Evolutionary conservation across 192 early-diverging fungal species (phyloP).

Genomic region (Backusella luteola): DNA sequence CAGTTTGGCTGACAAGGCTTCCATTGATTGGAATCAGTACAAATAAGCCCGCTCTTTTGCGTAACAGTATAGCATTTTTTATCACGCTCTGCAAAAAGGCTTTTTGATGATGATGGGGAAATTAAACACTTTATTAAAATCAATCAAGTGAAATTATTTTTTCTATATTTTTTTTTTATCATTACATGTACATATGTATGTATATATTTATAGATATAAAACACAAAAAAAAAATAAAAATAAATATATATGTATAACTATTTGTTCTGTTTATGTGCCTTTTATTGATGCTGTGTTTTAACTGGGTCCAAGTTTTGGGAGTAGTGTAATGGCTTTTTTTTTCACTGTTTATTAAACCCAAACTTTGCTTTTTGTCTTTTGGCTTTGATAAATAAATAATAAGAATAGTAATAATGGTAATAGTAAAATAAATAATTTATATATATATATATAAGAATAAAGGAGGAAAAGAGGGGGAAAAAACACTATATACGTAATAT

Average conservation of each 20-base stretch:
- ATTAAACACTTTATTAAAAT: too few relatives aligned
- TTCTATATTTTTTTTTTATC: background rate
- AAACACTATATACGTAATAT: constrained; percentile 7
- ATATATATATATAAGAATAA: background rate
- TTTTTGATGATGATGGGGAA: too few relatives aligned
- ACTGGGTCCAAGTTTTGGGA: too few relatives aligned
- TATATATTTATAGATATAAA: background rate
- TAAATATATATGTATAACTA: background rate
- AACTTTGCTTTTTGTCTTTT: too few relatives aligned
- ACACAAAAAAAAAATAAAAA: background rate
- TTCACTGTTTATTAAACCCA: too few relatives aligned
- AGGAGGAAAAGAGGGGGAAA: background rate
- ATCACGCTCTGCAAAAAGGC: background rate
- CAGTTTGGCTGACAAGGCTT: constrained; percentile 26
- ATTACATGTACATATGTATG: background rate
- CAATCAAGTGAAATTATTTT: background rate
- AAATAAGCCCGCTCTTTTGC: background rate
- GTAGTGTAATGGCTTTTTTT: too few relatives aligned
- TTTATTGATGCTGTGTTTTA: too few relatives aligned
- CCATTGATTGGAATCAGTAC: constrained; percentile 27
- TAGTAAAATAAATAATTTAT: background rate
- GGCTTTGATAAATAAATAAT: background rate
- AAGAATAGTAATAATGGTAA: background rate
- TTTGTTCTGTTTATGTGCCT: too few relatives aligned
- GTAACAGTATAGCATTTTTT: background rate